phyloP scores from a whole-genome alignment of 148 eudicot genomes.

The Heliosperma pusillum region DNA sequence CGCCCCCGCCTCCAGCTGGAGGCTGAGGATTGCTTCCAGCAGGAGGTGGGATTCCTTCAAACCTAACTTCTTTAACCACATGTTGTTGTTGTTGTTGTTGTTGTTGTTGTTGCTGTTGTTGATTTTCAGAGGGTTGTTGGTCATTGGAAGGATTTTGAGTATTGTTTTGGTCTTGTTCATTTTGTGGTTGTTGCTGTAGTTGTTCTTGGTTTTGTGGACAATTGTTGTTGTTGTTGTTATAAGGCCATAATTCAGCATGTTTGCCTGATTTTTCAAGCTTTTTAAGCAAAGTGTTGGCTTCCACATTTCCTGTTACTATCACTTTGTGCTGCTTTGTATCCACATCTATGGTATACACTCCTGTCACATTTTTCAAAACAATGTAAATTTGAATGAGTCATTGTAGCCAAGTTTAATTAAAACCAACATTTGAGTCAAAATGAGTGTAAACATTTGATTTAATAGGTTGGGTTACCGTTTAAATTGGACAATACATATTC shows the following conservation, averaged over 20 bases:
- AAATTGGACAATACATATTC: too few species aligned
- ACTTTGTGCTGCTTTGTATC: conserved; percentile 63
- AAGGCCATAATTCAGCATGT: conserved; percentile 65
- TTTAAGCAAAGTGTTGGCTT: conserved; percentile 45
- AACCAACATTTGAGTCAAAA: too few species aligned
- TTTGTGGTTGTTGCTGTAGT: background rate
- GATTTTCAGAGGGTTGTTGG: background rate
- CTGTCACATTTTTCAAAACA: conserved; percentile 24
- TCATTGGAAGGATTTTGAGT: conserved; percentile 9
- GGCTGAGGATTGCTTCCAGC: conserved; percentile 14
- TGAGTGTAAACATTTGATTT: too few species aligned
- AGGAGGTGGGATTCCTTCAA: conserved; percentile 18
- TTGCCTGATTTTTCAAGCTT: conserved; percentile 73
- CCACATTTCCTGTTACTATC: conserved; percentile 55
- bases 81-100: conserved; percentile 13
- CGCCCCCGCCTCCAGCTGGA: conserved; percentile 25
- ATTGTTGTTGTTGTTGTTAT: conserved; percentile 16
- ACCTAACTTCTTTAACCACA: conserved; percentile 18
- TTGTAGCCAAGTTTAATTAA: too few species aligned
- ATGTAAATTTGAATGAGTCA: too few species aligned
- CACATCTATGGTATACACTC: conserved; percentile 53
- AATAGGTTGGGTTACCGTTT: too few species aligned
- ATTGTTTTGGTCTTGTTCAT: conserved; percentile 19
- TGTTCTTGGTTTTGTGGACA: conserved; percentile 12
- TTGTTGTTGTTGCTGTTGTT: background rate